Base-by-base conservation (phyloP, 2,329 filamentous ascomycete species). In the Colletotrichum echinochloae region DNA sequence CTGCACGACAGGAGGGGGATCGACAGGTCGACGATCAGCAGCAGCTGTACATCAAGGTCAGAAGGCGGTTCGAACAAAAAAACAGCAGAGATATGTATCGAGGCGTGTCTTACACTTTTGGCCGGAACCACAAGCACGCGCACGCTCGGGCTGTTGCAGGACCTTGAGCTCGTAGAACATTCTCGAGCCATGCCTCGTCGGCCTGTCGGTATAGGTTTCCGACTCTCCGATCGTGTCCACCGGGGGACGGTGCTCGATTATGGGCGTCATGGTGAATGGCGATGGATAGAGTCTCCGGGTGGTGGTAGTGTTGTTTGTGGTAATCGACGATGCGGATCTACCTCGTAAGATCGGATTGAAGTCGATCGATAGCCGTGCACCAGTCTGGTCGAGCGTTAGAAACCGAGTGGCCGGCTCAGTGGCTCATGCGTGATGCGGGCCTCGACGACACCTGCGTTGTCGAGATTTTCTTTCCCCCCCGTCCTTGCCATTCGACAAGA, bases 1-100 rank as follows among this genome's bases (percentile, higher is more conserved):
- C 81, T 97, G 94, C 48, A 98, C 94, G 65, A 99, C 96, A 0
- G 96, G 96, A 2, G 96, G 96, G 72, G 93, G 95, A 80, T 98
- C 95, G 72, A 98, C 95, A 26, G 95, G 95, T 64, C 95, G 92
- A 75, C 95, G 91, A 81, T 98, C 95, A 76, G 93, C 92, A 71
- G 92, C 94, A 52, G 92, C 92, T 94, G 74, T 48, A 41, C 66
- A 26, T 20, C 26, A 12, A 52, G 14, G 64, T 78, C 70, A 73
- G 79, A 70, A 33, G 65, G 71, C 61, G 71, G 59, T 70, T 75
- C 71, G 66, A 74, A n/a, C 2, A 52, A 18, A 2, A 52, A 18
- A 2, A 55, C 30, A 33, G 7, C 16, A 48, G 66, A 44, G 72
- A 74, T 33, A 71, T 73, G 73, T 33, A 71, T 73, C 11, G 41